Conservation (phyloP, 2,329 filamentous ascomycete species). For the Fusarium dimerum region DNA sequence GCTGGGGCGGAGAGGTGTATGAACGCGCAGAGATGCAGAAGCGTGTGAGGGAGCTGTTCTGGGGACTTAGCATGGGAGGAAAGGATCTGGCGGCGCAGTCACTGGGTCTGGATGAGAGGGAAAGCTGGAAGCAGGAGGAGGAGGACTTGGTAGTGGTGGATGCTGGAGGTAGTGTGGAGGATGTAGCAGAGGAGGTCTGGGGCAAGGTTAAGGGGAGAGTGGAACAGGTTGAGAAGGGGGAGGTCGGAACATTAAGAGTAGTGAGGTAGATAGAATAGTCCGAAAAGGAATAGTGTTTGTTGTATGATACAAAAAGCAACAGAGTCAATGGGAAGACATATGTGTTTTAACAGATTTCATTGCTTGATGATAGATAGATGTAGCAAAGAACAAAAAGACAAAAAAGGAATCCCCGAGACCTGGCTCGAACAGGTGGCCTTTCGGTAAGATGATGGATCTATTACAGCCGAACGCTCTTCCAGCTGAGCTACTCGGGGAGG, state of each 20-base stretch:
- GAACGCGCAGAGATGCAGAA: constrained; percentile 83
- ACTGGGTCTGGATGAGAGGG: constrained; percentile 23
- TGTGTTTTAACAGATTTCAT: too few species aligned
- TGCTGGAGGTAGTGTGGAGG: constrained; percentile 55
- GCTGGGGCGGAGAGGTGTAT: constrained; percentile 86
- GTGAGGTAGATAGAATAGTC: constrained; percentile 7
- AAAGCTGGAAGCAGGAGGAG: constrained; percentile 48
- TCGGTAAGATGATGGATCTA: constrained; percentile 15
- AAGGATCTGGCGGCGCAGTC: constrained; percentile 35
- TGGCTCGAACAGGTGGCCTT: constrained; percentile 31
- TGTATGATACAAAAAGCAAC: not conserved
- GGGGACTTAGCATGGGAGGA: constrained; percentile 51
- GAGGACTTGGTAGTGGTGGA: constrained; percentile 57
- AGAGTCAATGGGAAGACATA: not conserved
- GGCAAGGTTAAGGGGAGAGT: constrained; percentile 48
- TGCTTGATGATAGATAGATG: too few species aligned
- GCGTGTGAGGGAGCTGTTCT: constrained; percentile 75
- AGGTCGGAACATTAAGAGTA: constrained; percentile 48
- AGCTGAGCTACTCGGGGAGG: constrained; percentile 30
- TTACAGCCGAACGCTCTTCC: constrained; percentile 32
- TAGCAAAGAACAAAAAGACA: not conserved
- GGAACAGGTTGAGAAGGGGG: constrained; percentile 50
- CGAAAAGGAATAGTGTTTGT: too few species aligned
- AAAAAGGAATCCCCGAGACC: constrained; percentile 27
- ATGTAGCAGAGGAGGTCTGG: constrained; percentile 60